Base-by-base conservation (phyloP, 2,329 filamentous ascomycete genomes). In the Pseudogymnoascus verrucosus region DNA sequence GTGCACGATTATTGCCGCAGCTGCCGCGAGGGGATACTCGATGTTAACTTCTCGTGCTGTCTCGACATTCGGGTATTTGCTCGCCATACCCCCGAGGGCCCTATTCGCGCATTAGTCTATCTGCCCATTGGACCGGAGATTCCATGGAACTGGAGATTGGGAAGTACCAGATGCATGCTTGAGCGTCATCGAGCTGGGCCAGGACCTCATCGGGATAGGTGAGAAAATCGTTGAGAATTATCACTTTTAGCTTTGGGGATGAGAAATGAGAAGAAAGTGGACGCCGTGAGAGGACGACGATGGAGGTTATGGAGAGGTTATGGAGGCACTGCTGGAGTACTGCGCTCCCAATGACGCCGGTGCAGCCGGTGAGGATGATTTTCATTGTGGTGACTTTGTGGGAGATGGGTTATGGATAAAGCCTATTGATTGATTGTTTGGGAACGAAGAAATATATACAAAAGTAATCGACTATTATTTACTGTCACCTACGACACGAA, bases 361-460 rank as follows among this genome's bases (percentile, higher is more conserved):
- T 87, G 21, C 76, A 76, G 59, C 84, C 84, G 5, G 81, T 78
- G 37, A 88, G 74, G 64, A 88, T 80, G 68, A 87, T 75, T 70
- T 86, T 85, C 84, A 87, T 86, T 40, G 42, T 47, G 42, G 7
- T 5, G 42, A 7, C 42, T 21, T 47, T 6, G 42, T 7, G 19
- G 11, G 54, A 23, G 19, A 47, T 12, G 42, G 8, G 3, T 47
- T 23, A 47, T 47, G 11, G 11, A 47, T 23, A 7, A 6, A 7
- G 11, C 12, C 11, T 14, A 14, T 23, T 44, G 42, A 23, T 23
- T 11, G 2, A 47, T 23, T 14, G 5, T 23, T 23, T 6, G 5
- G 19, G 19, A 14, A 47, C 11, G 11, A 47, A 14, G 5, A 47
- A 5, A 12, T 47, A 23, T 47, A 23, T 23, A 23, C 19, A 23